These are phyloP conservation scores for Suillus paluster DNA, from an alignment of 768 basidiomycete species.

Conservation along the genomic window DNA sequence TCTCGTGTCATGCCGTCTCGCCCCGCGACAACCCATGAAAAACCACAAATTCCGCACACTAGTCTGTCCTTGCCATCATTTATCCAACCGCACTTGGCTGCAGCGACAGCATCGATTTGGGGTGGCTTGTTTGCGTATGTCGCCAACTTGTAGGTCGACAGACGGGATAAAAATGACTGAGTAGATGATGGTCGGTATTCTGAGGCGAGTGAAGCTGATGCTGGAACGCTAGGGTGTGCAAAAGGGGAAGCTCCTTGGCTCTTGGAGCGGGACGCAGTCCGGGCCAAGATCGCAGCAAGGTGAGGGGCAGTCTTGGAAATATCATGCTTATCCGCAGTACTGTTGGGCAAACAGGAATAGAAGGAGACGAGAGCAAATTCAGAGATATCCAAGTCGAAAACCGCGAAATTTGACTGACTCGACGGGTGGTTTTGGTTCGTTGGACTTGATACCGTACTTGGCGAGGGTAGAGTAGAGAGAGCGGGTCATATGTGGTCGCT, in stretches of 20 bases:
- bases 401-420: constrained; percentile 24
- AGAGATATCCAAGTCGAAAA: constrained; percentile 2
- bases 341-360: constrained; percentile 12
- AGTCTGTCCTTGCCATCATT: constrained; percentile 84
- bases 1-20: constrained; percentile 75
- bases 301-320: constrained; percentile 67
- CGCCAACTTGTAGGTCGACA: constrained; percentile 76
- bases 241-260: constrained; percentile 55
- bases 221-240: constrained; percentile 39
- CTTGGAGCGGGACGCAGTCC: constrained; percentile 53
- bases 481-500: constrained; percentile 56
- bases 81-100: constrained; percentile 81
- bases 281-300: constrained; percentile 71
- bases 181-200: constrained; percentile 84
- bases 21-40: constrained; percentile 75
- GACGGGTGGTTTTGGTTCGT: constrained; percentile 42
- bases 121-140: constrained; percentile 83
- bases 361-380: constrained; percentile 9
- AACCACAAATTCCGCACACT: constrained; percentile 70
- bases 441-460: constrained; percentile 73
- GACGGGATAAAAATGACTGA: constrained; percentile 70
- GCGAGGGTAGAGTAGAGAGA: constrained; percentile 79
- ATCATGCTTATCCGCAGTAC: constrained; percentile 20
- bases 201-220: constrained; percentile 37
- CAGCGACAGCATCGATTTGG: constrained; percentile 76